Conservation (phyloP, 2,329 filamentous ascomycete genomes). For the Talaromyces sp. region DNA sequence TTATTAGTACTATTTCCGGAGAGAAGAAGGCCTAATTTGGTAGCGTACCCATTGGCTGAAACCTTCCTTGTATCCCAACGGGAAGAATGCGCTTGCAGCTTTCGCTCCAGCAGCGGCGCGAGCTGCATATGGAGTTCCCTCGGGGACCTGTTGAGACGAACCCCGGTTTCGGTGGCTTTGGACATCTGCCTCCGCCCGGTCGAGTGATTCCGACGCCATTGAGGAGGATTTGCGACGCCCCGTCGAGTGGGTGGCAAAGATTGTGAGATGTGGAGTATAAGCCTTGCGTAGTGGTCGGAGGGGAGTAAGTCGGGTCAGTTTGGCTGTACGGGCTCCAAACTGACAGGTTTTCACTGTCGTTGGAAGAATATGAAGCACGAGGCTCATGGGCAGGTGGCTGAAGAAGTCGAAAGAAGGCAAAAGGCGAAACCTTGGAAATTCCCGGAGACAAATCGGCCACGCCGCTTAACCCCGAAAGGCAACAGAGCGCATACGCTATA, state of each 20-base stretch:
- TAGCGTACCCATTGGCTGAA: conserved; percentile 82
- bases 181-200: conserved; percentile 33
- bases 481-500: conserved; percentile 13
- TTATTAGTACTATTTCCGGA: conserved; percentile 18
- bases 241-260: conserved; percentile 17
- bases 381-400: conserved; percentile 18
- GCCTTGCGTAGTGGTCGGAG: conserved; percentile 5
- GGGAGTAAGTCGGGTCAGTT: not conserved
- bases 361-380: conserved; percentile 9
- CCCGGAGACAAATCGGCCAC: conserved; percentile 25
- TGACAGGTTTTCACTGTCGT: conserved; percentile 9
- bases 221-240: conserved; percentile 28
- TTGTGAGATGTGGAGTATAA: not conserved
- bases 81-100: conserved; percentile 60
- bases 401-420: not conserved
- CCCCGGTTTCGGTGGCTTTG: conserved; percentile 23
- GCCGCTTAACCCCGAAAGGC: conserved; percentile 29
- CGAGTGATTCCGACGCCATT: conserved; percentile 42
- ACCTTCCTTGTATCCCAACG: conserved; percentile 87
- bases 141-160: conserved; percentile 19
- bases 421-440: not conserved
- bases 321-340: conserved; percentile 4
- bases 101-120: conserved; percentile 33
- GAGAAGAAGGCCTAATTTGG: conserved; percentile 1
- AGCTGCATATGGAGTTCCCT: conserved; percentile 35